Conservation (phyloP, 1,284 basidiomycete species). For the Cryptococcus deneoformans region DNA sequence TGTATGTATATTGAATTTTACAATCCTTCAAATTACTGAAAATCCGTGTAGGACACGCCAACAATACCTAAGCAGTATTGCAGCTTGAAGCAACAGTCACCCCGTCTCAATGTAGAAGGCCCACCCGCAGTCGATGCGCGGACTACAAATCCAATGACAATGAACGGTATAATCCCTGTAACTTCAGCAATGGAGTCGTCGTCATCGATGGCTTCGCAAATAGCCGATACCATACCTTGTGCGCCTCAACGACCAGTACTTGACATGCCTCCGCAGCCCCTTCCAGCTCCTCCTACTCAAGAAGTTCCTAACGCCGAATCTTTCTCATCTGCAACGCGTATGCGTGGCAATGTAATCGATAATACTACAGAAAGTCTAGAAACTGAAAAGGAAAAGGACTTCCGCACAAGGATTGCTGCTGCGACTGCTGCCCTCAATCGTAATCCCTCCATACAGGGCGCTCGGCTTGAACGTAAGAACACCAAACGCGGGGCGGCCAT, state of each 20-base stretch:
- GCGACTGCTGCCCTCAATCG: conserved; percentile 44
- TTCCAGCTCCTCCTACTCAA: no score
- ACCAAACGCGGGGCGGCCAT: conserved; percentile 29
- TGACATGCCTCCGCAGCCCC: no score
- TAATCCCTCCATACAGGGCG: conserved; percentile 24
- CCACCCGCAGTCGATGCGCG: no score
- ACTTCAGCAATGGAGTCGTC: no score
- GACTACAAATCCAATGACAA: no score
- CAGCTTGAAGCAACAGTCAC: not conserved
- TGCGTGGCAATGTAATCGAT: not conserved
- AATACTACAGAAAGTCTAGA: conserved; percentile 20
- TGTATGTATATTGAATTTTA: conserved; percentile 6
- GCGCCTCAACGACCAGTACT: no score
- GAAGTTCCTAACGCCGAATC: no score
- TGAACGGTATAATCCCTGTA: no score
- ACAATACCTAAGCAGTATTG: conserved; percentile 5
- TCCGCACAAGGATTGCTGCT: conserved; percentile 42
- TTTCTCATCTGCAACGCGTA: not conserved
- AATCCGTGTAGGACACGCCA: conserved; percentile 6
- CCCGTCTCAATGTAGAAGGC: no score
- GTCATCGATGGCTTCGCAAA: no score
- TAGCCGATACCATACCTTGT: no score
- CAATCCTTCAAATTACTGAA: not conserved
- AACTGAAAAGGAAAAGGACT: conserved; percentile 39
- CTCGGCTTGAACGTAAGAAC: conserved; percentile 25